phyloP scores from a whole-genome alignment of 768 basidiomycete species.

The Psilocybe cyanescens region DNA sequence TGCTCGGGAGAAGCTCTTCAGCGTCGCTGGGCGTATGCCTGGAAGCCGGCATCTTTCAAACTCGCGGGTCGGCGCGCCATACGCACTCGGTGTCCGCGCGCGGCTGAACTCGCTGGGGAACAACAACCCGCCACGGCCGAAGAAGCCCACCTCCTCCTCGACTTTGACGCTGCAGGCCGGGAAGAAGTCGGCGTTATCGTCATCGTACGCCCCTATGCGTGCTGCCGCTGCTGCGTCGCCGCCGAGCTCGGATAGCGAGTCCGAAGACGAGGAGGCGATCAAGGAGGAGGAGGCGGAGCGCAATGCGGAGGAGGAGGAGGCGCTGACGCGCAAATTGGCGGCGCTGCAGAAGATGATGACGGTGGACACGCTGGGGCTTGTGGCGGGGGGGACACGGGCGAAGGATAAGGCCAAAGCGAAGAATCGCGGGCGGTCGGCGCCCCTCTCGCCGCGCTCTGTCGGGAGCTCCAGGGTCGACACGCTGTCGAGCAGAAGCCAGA shows the following conservation, averaged over 20 bases:
- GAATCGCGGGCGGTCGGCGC: constrained; percentile 47
- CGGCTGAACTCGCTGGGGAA: constrained; percentile 70
- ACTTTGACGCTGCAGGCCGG: constrained; percentile 68
- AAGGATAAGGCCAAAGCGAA: constrained; percentile 47
- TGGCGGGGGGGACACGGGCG: constrained; percentile 41
- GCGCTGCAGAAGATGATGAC: constrained; percentile 77
- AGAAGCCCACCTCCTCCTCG: constrained; percentile 68
- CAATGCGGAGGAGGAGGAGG: constrained; percentile 67
- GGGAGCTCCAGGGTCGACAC: constrained; percentile 34
- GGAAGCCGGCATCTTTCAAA: constrained; percentile 42
- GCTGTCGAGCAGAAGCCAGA: constrained; percentile 59
- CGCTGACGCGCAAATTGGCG: constrained; percentile 66
- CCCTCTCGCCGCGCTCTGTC: constrained; percentile 37
- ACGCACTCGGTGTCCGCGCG: constrained; percentile 69
- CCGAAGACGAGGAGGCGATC: constrained; percentile 63
- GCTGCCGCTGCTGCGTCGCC: constrained; percentile 54
- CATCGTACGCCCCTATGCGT: constrained; percentile 35
- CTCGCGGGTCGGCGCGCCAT: constrained; percentile 53
- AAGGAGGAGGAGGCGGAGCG: constrained; percentile 75
- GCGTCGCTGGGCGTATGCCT: constrained; percentile 33
- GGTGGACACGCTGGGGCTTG: constrained; percentile 72
- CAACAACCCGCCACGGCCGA: constrained; percentile 52
- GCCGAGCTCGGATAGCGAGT: constrained; percentile 56
- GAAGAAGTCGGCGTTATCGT: constrained; percentile 29
- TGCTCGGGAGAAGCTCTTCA: constrained; percentile 33